Evolutionary conservation across 805 yeast species (phyloP), one percentile per base, ranked within the genome.

Genomic region (Metschnikowia aberdeeniae): DNA sequence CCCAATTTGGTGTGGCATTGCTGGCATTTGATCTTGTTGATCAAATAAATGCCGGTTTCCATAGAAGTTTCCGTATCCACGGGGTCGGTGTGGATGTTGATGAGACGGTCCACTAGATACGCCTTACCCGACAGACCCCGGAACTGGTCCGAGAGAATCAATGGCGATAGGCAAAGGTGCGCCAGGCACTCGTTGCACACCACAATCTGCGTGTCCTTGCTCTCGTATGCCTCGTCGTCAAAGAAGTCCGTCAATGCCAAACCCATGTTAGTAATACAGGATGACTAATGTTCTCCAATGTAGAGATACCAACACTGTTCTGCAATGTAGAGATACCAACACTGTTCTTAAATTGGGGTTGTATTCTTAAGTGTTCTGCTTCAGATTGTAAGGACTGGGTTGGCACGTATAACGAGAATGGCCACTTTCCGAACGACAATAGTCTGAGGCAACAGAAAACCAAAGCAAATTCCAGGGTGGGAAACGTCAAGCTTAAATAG

Each of bases 81-180:
- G 13, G 52, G 45, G 27, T 65, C 71, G 4, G 59, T 50, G 36
- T 53, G 56, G 44, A 56, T 57, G 47, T 71, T 71, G 46, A 71
- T 70, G 26, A 70, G 56, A 46, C 54, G 58, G 36, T 70, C 73
- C 17, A 71, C 76, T 35, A 71, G 54, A 42, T 60, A 66, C 6
- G 76, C 76, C 5, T 66, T 66, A 3, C 76, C 76, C 9, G 67
- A 61, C 41, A 64, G 60, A 5, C 75, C 75, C 34, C 58, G 56
- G 53, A 70, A 71, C 24, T 65, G 61, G 51, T 69, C 74, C 24
- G 69, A 63, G 24, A 67, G 55, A 36, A 71, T 60, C 39, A 70
- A 57, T 36, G 52, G 58, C 9, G 67, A 58, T 31, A 70, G 58
- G 46, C 76, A 71, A 38, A 71, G 58, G 54, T 71, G 76, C 19